Conservation (phyloP, 768 basidiomycete genomes). For the Collybia mongolica region DNA sequence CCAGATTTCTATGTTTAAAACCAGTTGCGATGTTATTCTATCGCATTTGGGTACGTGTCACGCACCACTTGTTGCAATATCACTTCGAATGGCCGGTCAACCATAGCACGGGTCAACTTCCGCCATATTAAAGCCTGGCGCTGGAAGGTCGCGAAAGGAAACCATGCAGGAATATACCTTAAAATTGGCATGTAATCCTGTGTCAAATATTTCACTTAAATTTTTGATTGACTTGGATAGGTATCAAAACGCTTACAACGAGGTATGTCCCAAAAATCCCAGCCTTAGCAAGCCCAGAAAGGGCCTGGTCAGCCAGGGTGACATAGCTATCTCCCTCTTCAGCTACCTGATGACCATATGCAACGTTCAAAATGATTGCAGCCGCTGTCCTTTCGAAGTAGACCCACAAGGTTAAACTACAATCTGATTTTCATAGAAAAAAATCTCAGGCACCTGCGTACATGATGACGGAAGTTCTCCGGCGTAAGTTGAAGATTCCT, state of each 20-base stretch:
- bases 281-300: conserved; percentile 31
- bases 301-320: conserved; percentile 35
- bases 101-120: conserved; percentile 29
- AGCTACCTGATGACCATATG: conserved; percentile 36
- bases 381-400: conserved; percentile 27
- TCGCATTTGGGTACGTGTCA: background rate
- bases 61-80: conserved; percentile 34
- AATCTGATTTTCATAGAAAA: too few species aligned
- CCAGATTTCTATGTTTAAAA: conserved; percentile 22
- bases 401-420: too few species aligned
- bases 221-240: background rate
- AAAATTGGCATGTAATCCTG: conserved; percentile 33
- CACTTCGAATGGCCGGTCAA: conserved; percentile 35
- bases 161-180: conserved; percentile 39
- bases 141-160: conserved; percentile 40
- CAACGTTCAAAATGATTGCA: conserved; percentile 37
- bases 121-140: conserved; percentile 37
- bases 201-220: background rate
- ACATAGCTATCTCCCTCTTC: conserved; percentile 39
- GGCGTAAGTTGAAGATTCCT: conserved; percentile 36
- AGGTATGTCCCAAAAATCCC: conserved; percentile 43
- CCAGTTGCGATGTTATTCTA: background rate
- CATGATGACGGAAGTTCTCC: conserved; percentile 31
- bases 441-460: conserved; percentile 25
- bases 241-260: conserved; percentile 28